Percentiles rank a stretch among this genome's conserved stretches.
Conservation (phyloP, 78 protist genomes). For the Isochrysis galbana region DNA sequence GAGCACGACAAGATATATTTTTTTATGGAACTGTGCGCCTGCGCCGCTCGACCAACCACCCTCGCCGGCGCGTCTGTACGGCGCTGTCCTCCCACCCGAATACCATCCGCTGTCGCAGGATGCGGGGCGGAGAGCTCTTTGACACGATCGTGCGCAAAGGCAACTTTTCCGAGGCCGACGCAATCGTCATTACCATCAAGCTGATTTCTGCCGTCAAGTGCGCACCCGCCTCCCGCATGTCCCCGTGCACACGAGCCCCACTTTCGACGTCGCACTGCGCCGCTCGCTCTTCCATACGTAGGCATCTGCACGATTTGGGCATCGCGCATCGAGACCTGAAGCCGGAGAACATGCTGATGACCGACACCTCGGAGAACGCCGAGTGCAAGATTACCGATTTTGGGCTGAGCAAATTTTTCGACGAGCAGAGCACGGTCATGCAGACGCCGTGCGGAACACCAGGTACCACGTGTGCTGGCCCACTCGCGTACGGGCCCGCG, state of each 20-base stretch:
- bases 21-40: not conserved
- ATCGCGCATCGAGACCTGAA: conserved; percentile 51
- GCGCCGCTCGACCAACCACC: not conserved
- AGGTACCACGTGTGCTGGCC: too few relatives aligned
- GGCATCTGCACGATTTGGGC: not conserved
- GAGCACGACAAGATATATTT: not conserved
- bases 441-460: conserved; percentile 23
- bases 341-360: conserved; percentile 32
- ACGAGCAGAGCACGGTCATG: not conserved
- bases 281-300: not conserved
- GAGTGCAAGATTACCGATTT: not conserved
- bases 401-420: conserved; percentile 7
- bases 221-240: too few relatives aligned
- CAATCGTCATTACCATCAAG: not conserved
- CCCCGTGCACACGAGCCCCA: too few relatives aligned
- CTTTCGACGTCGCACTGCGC: too few relatives aligned
- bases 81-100: not conserved
- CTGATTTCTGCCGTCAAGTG: not conserved
- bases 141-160: conserved; percentile 31
- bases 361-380: not conserved
- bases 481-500: too few relatives aligned
- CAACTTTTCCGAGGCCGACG: conserved; percentile 1
- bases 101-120: not conserved
- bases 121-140: conserved; percentile 50
- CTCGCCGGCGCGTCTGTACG: not conserved